These are phyloP conservation scores for Termitomyces sp. DNA, from an alignment of 768 basidiomycete genomes.

Conservation along the genomic window DNA sequence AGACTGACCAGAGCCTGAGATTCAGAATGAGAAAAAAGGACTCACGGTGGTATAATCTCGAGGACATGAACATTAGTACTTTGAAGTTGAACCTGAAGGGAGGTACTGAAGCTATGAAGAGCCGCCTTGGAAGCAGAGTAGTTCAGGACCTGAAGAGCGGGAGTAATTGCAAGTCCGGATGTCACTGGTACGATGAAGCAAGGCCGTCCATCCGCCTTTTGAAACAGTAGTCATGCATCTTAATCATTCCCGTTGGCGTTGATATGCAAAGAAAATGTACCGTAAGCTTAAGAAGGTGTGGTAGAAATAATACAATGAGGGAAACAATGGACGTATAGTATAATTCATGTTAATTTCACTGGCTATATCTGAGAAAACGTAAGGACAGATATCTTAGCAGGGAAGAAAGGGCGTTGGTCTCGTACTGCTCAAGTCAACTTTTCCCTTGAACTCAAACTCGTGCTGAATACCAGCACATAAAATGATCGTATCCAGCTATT, in stretches of 20 bases:
- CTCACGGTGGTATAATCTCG: conserved; percentile 59
- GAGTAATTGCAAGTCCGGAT: conserved; percentile 47
- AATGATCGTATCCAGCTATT: conserved; percentile 53
- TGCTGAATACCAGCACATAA: conserved; percentile 54
- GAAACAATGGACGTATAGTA: conserved; percentile 48
- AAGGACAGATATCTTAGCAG: neutral
- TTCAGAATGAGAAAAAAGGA: conserved; percentile 7
- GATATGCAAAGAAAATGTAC: conserved; percentile 26
- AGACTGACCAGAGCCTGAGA: conserved; percentile 28
- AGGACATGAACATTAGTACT: conserved; percentile 49
- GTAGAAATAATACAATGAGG: conserved; percentile 44
- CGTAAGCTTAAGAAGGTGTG: conserved; percentile 51
- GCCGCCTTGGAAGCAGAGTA: conserved; percentile 61
- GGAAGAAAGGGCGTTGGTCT: neutral
- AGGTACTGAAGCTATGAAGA: conserved; percentile 46
- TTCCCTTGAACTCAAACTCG: conserved; percentile 40
- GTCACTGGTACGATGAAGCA: conserved; percentile 49
- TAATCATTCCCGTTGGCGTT: neutral
- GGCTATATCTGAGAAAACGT: conserved; percentile 29
- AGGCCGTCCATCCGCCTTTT: conserved; percentile 39
- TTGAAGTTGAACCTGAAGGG: conserved; percentile 42
- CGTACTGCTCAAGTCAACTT: conserved; percentile 38
- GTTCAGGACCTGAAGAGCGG: conserved; percentile 37
- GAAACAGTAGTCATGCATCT: neutral
- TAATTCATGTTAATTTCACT: conserved; percentile 56